Evolutionary conservation across 129 eudicot genomes (phyloP).

Genomic region (Ambrosia trifida): DNA sequence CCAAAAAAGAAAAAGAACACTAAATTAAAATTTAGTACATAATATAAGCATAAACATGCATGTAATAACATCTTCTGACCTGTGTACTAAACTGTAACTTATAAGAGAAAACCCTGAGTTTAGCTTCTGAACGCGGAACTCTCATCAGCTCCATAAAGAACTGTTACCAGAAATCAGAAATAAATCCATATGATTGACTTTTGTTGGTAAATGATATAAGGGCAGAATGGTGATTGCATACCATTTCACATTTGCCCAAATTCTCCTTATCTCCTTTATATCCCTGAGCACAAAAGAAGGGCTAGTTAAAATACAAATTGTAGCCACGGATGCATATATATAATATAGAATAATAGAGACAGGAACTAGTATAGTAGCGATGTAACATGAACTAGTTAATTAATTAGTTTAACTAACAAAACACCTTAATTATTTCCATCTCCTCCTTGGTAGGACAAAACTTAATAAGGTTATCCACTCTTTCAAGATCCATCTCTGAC

Average conservation of each 20-base stretch:
- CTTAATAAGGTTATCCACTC: slow-evolving; percentile 91
- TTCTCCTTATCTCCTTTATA: slow-evolving; percentile 71
- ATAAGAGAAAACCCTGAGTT: slow-evolving; percentile 83
- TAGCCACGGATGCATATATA: neutral
- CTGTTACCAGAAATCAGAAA: slow-evolving; percentile 40
- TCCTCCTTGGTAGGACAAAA: slow-evolving; percentile 99
- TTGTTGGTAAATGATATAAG: slow-evolving; percentile 9
- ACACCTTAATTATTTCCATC: slow-evolving; percentile 87
- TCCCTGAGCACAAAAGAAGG: slow-evolving; percentile 48
- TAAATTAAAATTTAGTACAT: slow-evolving; percentile 16
- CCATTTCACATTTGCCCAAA: slow-evolving; percentile 92
- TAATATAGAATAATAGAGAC: neutral
- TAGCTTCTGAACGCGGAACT: slow-evolving; percentile 84
- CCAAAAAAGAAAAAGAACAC: slow-evolving; percentile 4
- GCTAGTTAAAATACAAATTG: slow-evolving; percentile 22
- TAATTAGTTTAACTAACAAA: slow-evolving; percentile 7
- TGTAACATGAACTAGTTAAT: slow-evolving; percentile 10
- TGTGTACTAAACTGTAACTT: slow-evolving; percentile 76
- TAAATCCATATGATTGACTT: slow-evolving; percentile 13
- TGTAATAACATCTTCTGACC: slow-evolving; percentile 45
- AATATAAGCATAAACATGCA: slow-evolving; percentile 11
- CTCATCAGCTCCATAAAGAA: slow-evolving; percentile 85
- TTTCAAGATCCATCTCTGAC: slow-evolving; percentile 77
- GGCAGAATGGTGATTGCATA: slow-evolving; percentile 25
- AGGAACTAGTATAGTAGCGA: neutral